Base-by-base conservation (phyloP, 805 yeast species). In the Candida argentea region DNA sequence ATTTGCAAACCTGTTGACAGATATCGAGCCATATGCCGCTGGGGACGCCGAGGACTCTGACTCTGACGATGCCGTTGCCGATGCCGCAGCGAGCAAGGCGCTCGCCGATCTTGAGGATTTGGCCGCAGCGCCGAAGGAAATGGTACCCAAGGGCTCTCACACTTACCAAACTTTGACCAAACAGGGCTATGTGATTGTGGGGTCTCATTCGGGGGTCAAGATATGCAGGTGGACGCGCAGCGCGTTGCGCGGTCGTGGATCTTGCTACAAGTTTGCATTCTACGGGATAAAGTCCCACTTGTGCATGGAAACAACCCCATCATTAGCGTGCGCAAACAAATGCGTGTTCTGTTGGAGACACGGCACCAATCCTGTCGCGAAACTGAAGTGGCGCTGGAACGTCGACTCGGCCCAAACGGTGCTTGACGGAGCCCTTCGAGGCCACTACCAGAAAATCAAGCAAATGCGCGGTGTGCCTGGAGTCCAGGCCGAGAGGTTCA, bases 281-380 rank as follows among this genome's bases (percentile, higher is more conserved):
- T 86, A 87, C 50, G 95, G 95, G 14, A 86, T 86, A 42, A 73
- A 69, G 35, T 80, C 93, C 2, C 95, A 89, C 56, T 60, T 89
- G 32, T 86, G 96, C 56, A 86, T 86, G 96, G 96, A 86, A 50
- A 74, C 95, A 3, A 86, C 96, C 0, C 96, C 96, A 1, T 79
- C 94, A 1, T 62, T 86, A 34, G 89, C 95, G 5, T 86, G 96
- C 53, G 84, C 95, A 4, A 86, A 86, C 49, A 86, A 86, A 51
- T 86, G 96, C 67, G 95, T 87, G 4, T 86, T 86, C 48, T 86
- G 96, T 57, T 86, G 96, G 96, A 71, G 96, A 50, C 96, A 86
- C 53, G 96, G 96, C 27, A 86, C 95, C 2, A 87, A 86, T 46
- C 96, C 96, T 0, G 95, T 87, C 2, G 95, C 95, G 11, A 86